phyloP scores from a whole-genome alignment of 768 basidiomycete genomes.

The Trichaptum fuscoviolaceum region DNA sequence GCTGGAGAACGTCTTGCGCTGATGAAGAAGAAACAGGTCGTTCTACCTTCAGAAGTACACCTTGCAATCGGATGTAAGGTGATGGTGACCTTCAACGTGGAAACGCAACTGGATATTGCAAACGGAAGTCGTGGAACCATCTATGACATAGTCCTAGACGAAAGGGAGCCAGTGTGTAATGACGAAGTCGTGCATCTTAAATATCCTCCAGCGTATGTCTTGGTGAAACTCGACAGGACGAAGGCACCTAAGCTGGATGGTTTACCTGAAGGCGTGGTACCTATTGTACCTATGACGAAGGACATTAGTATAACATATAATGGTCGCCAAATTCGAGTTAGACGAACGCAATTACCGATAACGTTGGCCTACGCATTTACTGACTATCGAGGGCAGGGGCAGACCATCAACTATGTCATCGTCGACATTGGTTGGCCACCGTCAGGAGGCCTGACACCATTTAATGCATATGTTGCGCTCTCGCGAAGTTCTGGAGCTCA shows the following conservation, averaged over 20 bases:
- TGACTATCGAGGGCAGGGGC: conserved; percentile 36
- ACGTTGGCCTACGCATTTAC: conserved; percentile 36
- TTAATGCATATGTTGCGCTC: conserved; percentile 30
- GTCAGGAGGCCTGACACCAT: conserved; percentile 20
- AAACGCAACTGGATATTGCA: conserved; percentile 33
- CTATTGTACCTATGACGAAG: conserved; percentile 13
- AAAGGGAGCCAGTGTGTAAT: conserved; percentile 10
- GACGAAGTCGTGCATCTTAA: conserved; percentile 16
- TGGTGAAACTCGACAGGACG: conserved; percentile 26
- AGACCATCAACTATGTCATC: conserved; percentile 29
- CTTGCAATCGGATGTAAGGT: conserved; percentile 32
- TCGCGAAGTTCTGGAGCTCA: conserved; percentile 27
- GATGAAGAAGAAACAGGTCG: conserved; percentile 11
- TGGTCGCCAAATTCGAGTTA: conserved; percentile 10
- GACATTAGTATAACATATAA: conserved; percentile 10
- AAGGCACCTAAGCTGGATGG: conserved; percentile 19
- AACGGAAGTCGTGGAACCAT: conserved; percentile 35
- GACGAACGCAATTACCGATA: conserved; percentile 24
- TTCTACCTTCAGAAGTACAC: conserved; percentile 17
- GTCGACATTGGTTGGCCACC: conserved; percentile 32
- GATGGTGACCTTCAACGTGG: conserved; percentile 32
- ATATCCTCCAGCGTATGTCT: conserved; percentile 28
- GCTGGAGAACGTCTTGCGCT: conserved; percentile 7
- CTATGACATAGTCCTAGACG: conserved; percentile 28
- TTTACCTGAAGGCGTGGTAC: conserved; percentile 21